These are phyloP conservation scores for Penstemon davidsonii DNA, from an alignment of 257 asterid genomes.

Conservation along the genomic window DNA sequence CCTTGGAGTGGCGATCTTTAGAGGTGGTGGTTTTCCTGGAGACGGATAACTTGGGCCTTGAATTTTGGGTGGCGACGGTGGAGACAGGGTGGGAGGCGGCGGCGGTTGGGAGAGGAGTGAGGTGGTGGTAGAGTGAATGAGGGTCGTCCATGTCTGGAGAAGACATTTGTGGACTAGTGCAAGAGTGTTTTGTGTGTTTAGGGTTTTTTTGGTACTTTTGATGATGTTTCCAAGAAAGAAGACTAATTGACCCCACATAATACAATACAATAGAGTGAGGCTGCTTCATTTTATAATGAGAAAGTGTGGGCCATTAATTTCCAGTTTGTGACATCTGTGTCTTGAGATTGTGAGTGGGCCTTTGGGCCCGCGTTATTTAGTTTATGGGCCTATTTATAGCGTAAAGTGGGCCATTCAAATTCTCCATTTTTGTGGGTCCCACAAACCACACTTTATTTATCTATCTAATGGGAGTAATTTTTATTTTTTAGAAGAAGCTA, in stretches of 20 bases:
- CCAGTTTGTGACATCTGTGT: constrained; percentile 18
- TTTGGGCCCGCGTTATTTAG: constrained; percentile 15
- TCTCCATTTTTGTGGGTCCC: constrained; percentile 7
- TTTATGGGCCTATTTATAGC: constrained; percentile 15
- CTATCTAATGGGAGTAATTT: no score
- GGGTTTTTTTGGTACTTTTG: constrained; percentile 36
- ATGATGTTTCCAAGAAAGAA: constrained; percentile 2
- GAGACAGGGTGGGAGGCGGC: not conserved
- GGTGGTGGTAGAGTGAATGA: constrained; percentile 13
- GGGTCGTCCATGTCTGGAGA: constrained; percentile 34
- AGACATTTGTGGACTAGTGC: constrained; percentile 29
- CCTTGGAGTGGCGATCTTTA: constrained; percentile 82
- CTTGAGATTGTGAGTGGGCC: constrained; percentile 19
- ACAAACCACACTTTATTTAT: no score
- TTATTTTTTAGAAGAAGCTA: no score
- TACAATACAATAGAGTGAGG: no score
- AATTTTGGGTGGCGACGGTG: not conserved
- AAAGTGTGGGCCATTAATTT: not conserved
- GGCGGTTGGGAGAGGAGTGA: constrained; percentile 21
- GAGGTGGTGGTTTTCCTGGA: constrained; percentile 20
- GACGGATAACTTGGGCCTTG: constrained; percentile 10
- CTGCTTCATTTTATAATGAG: not conserved
- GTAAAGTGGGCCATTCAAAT: constrained; percentile 26
- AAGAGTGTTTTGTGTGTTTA: not conserved
- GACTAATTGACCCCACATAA: constrained; percentile 29